Base-by-base conservation (phyloP, 2,329 filamentous ascomycete species). In the Emydomyces testavorans region DNA sequence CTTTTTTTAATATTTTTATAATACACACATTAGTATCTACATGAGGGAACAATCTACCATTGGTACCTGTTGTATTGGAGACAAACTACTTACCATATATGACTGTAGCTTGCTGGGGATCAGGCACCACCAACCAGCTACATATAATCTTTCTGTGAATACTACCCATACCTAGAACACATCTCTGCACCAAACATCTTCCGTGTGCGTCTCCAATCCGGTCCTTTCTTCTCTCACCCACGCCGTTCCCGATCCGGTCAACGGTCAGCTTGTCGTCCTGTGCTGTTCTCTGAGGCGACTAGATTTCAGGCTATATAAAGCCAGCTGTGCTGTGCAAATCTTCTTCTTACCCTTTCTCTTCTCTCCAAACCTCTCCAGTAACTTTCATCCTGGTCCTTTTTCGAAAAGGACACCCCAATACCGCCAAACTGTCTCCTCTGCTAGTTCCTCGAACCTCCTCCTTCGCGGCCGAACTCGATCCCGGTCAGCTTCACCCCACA, bases 381-480 rank as follows among this genome's bases (percentile, higher is more conserved):
- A 4, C 42, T 11, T 26, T 15, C 3, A 8, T 11, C 31, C 5
- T 15, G 24, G 31, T 36, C 31, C 31, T 26, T 36, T 36, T 6
- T 16, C 11, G 8, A 34, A 36, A 47, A 35, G 36, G 45, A 47
- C 45, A 11, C 16, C 37, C 64, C 71, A 85, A 84, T 70, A 90
- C 86, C 86, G 85, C 83, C 85, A 93, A 94, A 74, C 82, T 93
- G 86, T 90, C 88, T 82, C 85, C 89, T 67, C 82, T 92, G 70
- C 76, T 94, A 63, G 78, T 93, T 62, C 83, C 85, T 68, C 85
- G 86, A 67, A 87, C 85, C 75, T 83, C 92, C 76, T 88, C 86
- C 69, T 93, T 92, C 77, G 83, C 88, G 75, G 82, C 82, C 74
- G 82, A 83, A 71, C 79, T 81, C 60, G 83, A 85, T 76, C 80